phyloP scores from a whole-genome alignment of 2,329 filamentous ascomycete species.

The Knoxdaviesia capensis region DNA sequence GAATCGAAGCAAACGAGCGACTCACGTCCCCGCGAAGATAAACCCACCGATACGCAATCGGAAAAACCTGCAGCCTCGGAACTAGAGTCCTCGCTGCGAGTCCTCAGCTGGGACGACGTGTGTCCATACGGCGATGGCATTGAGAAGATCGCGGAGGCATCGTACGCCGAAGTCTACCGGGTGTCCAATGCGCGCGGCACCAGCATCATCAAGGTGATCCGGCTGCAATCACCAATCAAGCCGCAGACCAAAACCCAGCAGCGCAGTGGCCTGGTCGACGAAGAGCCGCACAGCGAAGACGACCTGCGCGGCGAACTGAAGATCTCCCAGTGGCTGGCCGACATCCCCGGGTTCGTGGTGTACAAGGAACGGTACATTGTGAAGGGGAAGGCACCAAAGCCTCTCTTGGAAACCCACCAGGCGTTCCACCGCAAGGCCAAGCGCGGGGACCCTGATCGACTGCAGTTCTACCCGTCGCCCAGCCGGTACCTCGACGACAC shows the following conservation, averaged over 20 bases:
- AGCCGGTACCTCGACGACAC: constrained; percentile 37
- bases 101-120: constrained; percentile 36
- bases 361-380: constrained; percentile 46
- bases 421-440: constrained; percentile 32
- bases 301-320: constrained; percentile 37
- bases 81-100: constrained; percentile 12
- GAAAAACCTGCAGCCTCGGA: too few species aligned
- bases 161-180: constrained; percentile 45
- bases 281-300: constrained; percentile 32
- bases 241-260: constrained; percentile 35
- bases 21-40: too few species aligned
- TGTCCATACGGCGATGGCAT: constrained; percentile 31
- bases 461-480: constrained; percentile 42
- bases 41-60: too few species aligned
- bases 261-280: constrained; percentile 32
- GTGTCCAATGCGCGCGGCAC: constrained; percentile 37
- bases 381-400: constrained; percentile 29
- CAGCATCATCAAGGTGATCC: constrained; percentile 45
- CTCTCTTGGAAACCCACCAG: constrained; percentile 39
- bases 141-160: constrained; percentile 45
- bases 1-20: too few species aligned
- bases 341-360: constrained; percentile 43
- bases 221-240: constrained; percentile 36
- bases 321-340: constrained; percentile 43
- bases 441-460: constrained; percentile 30